Evolutionary conservation across 192 early-diverging fungal species (phyloP).

Genomic region (Podila epigama): DNA sequence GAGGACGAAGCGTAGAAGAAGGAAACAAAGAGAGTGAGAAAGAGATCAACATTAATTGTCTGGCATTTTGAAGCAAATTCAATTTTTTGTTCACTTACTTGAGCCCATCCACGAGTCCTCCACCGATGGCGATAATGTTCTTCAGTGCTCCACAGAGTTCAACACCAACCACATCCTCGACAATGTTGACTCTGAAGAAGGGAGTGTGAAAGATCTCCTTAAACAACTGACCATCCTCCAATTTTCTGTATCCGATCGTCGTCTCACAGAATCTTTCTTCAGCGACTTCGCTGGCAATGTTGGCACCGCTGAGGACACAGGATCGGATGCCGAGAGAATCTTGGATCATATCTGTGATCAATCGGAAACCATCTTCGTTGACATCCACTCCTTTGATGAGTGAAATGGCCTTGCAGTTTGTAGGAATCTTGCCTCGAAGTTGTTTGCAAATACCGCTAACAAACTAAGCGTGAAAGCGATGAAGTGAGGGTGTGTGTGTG

Average conservation of each 20-base stretch:
- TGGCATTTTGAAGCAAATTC: too few relatives aligned
- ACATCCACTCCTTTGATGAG: conserved; percentile 95
- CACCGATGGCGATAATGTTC: conserved; percentile 98
- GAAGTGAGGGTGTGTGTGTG: too few relatives aligned
- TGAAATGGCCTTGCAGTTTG: conserved; percentile 87
- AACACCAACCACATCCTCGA: conserved; percentile 89
- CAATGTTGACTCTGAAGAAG: conserved; percentile 88
- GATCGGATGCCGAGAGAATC: conserved; percentile 73
- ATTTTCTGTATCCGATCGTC: conserved; percentile 82
- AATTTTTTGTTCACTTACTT: conserved; percentile 59
- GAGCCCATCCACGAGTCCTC: conserved; percentile 94
- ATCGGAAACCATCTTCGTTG: conserved; percentile 72
- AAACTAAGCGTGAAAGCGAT: conserved; percentile 64
- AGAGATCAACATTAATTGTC: too few relatives aligned
- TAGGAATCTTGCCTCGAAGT: conserved; percentile 75
- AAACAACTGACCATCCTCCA: conserved; percentile 80
- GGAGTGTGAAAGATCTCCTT: conserved; percentile 84
- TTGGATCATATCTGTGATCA: conserved; percentile 74
- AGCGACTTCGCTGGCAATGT: conserved; percentile 97
- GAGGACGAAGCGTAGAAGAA: neutral
- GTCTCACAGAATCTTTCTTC: conserved; percentile 95
- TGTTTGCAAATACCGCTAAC: conserved; percentile 83
- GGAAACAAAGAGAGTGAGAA: neutral
- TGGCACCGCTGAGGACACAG: conserved; percentile 92
- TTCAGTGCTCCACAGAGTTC: conserved; percentile 98